Base-by-base conservation (phyloP, 306 rosid species). In the Vigna reflexopilosa region DNA sequence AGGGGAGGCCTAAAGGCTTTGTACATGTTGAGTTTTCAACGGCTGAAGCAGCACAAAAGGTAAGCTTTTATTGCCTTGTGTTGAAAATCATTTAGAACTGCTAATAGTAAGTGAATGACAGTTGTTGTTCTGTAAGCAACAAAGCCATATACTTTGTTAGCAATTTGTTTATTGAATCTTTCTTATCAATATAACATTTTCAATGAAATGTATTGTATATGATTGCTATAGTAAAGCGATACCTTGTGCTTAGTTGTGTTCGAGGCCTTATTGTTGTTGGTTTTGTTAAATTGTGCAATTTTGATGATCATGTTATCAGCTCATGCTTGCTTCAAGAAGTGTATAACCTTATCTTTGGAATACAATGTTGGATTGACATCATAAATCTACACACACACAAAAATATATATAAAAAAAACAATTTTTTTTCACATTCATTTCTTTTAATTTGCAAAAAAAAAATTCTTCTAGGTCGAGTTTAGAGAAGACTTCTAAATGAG, bases 11-110 rank as follows among this genome's bases (percentile, higher is more conserved):
- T 30, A 92, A n/a, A 82, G 97, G 96, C 13, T 86, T 72, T 83
- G 97, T 87, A 3, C 93, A 92, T 64, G 88, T 92, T 32, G 89
- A 86, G 77, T 93, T 93, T 81, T 89, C 86, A 54, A 87, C 90
- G 0, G 76, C 76, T 40, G 94, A 86, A 86, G 90, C 71, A 9
- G 93, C 90, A 2, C 63, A 81, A 7, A 86, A 84, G 78, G 98
- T 92, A 78, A 76, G 81, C 38, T 61, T 66, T 66, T 54, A 57
- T 84, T 32, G 58, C 38, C 32, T 67, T 71, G 50, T 81, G 32
- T 77, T 11, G 50, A 15, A 45, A 11, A 45, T 45, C 76, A 70
- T 20, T 67, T 28, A 61, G 48, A 47, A 83, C 47, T 74, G 67
- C 72, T 13, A 67, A 48, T 52, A 55, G 28, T 42, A 13, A 28